Evolutionary conservation across 176 grass and related monocot species (phyloP), one percentile per base, ranked within the genome.

Genomic region (Areca catechu): DNA sequence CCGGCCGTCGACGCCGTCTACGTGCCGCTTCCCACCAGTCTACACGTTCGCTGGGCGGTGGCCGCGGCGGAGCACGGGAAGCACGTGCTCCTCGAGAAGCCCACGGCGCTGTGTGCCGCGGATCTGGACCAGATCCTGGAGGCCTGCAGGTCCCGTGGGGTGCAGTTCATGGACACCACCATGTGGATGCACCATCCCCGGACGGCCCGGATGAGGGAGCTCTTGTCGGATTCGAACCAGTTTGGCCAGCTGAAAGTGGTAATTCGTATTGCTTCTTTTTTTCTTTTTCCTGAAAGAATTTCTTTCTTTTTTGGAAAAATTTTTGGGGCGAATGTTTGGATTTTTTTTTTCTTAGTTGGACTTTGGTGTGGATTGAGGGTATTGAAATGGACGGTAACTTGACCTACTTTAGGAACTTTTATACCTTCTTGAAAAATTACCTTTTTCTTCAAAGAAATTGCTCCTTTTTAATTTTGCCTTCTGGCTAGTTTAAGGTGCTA

Each of bases 161-260:
- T 97, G 53, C 83, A 88, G 69, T 88, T 97, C 63, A 97, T 97
- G 83, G 86, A 97, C 67, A 67, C 72, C 60, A 91, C 92, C 16
- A 91, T 97, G 92, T 96, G 92, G 92, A 75, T 97, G 80, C 92
- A 97, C 65, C 50, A 97, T 58, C 92, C 86, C 6, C 71, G 92
- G 27, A 91, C 92, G 1, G 75, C 76, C 54, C 81, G 79, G 83
- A 97, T 97, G 92, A 34, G 77, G n/a, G 72, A 88, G 24, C 19
- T 87, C 4, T 50, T 97, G 51, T 78, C 66, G 14, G 80, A 97
- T 75, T 50, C 71, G 51, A 60, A 20, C 24, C 79, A 62, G 48
- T 80, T 91, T 22, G 86, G 92, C 5, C 15, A 15, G 17, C 22
- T 55, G 9, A 0, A 21, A 6, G 5, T 16, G 20, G 27, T 37